Evolutionary conservation across 2,329 filamentous ascomycete genomes (phyloP).

Genomic region (Beauveria brongniartii): DNA sequence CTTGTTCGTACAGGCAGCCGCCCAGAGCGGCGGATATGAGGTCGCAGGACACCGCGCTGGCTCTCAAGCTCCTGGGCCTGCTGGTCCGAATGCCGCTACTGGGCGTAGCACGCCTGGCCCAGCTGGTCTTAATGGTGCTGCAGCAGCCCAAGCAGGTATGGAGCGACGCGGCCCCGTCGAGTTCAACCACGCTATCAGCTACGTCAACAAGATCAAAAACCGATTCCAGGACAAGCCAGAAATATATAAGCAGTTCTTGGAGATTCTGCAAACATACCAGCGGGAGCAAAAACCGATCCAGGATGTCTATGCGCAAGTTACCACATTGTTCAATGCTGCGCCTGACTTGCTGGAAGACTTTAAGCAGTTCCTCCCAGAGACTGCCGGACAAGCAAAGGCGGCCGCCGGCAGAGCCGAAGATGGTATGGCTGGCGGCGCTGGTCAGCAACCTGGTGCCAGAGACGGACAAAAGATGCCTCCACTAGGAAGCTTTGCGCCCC

Average conservation of each 20-base stretch:
- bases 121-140: slow-evolving; percentile 53
- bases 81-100: slow-evolving; percentile 48
- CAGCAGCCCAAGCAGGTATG: slow-evolving; percentile 51
- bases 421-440: slow-evolving; percentile 13
- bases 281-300: slow-evolving; percentile 97
- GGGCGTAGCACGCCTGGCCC: slow-evolving; percentile 50
- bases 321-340: slow-evolving; percentile 83
- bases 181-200: slow-evolving; percentile 98
- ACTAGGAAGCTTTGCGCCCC: slow-evolving; percentile 86
- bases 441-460: slow-evolving; percentile 42
- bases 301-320: slow-evolving; percentile 96
- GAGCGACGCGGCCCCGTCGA: slow-evolving; percentile 93
- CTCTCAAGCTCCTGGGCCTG: slow-evolving; percentile 31
- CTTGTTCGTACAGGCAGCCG: slow-evolving; percentile 37
- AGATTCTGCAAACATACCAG: slow-evolving; percentile 97
- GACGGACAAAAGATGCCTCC: slow-evolving; percentile 78
- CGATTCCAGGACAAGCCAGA: slow-evolving; percentile 94
- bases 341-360: slow-evolving; percentile 96
- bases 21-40: slow-evolving; percentile 29
- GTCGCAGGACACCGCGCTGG: slow-evolving; percentile 14
- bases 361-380: slow-evolving; percentile 95
- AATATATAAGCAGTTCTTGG: slow-evolving; percentile 98
- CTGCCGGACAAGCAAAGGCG: slow-evolving; percentile 47
- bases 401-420: slow-evolving; percentile 57
- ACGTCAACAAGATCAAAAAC: slow-evolving; percentile 99